Base-by-base conservation (phyloP, 1,139 yeast species). In the Arxiozyma heterogenica region DNA sequence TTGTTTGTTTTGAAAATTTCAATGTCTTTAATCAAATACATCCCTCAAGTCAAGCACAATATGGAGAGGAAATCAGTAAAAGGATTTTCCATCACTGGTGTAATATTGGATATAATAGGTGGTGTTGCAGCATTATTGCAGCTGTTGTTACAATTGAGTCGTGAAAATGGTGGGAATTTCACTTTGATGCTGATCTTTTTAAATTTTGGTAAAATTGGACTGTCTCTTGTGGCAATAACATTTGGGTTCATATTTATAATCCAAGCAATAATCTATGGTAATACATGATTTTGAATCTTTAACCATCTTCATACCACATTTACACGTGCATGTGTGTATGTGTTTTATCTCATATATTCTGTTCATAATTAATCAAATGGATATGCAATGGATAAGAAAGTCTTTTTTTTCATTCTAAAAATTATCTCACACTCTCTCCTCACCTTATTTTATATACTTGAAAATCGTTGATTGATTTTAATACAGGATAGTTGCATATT, bases 11-110 rank as follows among this genome's bases (percentile, higher is more conserved):
- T 80, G 55, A 83, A 83, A 67, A 78, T 83, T 20, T 57, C 70
- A 27, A 76, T 81, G 75, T 80, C 84, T 54, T 67, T 80, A 34
- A 71, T 79, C 55, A 83, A 83, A 64, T 81, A 82, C 62, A 64
- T 83, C 6, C 88, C 89, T 0, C 89, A 83, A 62, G 75, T 82
- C 5, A 59, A 70, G 38, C 78, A 80, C 62, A 83, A 83, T 60
- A 72, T 69, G 55, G 73, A 73, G 49, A 74, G 87, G 52, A 72
- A 73, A 56, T 78, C 85, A 1, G 79, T 83, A 63, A 69, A 71
- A 54, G 88, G 87, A 0, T 80, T 81, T 63, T 78, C 86, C 4
- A 78, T 78, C 51, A 63, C 73, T 17, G 78, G 83, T 18, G 75
- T 78, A 0, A 59, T 69, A 15, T 66, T 81, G 39, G 89, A 83